phyloP scores from a whole-genome alignment of 768 basidiomycete genomes.

The Lactarius hatsudake region DNA sequence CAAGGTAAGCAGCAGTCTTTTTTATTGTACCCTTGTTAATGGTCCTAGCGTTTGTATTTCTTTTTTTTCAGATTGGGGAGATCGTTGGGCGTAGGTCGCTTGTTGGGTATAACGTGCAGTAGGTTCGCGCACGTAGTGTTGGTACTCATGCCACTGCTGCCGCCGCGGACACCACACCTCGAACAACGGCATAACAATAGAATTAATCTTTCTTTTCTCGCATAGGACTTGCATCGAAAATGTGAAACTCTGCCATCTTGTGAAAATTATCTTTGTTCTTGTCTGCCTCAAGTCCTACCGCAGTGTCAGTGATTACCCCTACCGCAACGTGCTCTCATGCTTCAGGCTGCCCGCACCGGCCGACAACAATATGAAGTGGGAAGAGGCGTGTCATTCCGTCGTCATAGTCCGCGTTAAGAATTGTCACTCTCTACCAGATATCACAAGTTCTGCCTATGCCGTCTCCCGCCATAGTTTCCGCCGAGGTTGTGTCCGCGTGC shows the following conservation, averaged over 20 bases:
- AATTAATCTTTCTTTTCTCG: not conserved
- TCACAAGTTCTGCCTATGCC: no score
- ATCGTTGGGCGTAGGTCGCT: conserved; percentile 78
- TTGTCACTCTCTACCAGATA: no score
- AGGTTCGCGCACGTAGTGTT: not conserved
- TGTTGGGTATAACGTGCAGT: conserved; percentile 68
- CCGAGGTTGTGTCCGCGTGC: no score
- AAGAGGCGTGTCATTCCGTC: no score
- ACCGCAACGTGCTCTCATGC: no score
- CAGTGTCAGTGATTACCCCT: no score
- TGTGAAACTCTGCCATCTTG: not conserved
- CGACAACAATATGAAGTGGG: not conserved
- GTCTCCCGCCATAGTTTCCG: no score
- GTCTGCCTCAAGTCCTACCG: not conserved
- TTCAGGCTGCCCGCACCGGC: not conserved
- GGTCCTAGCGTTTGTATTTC: not conserved
- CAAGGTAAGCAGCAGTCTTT: no score
- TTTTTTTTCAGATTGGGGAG: conserved; percentile 66
- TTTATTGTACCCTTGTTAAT: not conserved
- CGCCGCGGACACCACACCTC: not conserved
- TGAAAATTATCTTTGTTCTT: not conserved
- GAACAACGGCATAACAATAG: not conserved
- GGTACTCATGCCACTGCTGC: not conserved
- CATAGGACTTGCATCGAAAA: not conserved
- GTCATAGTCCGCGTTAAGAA: no score